These are phyloP conservation scores for Sphaerulina vaccinii DNA, from an alignment of 2,329 filamentous ascomycete genomes.

Conservation along the genomic window DNA sequence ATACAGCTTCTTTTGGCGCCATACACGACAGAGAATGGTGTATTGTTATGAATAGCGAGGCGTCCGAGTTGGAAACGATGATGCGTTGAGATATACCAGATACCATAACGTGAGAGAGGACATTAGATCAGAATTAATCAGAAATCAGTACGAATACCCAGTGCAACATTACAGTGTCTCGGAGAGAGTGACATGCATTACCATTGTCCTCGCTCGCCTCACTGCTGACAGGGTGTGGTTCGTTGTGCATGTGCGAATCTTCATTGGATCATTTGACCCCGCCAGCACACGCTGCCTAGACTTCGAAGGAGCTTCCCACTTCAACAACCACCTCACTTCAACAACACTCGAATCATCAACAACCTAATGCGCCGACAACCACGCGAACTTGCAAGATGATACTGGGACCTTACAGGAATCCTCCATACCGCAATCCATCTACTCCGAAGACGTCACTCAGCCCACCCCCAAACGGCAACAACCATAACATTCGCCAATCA, in stretches of 20 bases:
- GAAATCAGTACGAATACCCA: not conserved
- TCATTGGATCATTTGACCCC: too few relatives aligned
- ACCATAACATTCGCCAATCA: constrained; percentile 2
- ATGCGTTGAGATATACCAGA: not conserved
- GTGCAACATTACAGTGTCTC: not conserved
- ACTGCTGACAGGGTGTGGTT: not conserved
- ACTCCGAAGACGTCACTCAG: constrained; percentile 13
- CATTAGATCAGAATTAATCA: constrained; percentile 1
- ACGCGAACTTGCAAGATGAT: constrained; percentile 14
- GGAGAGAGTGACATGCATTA: not conserved
- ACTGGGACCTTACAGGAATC: constrained; percentile 24
- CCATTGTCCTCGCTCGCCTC: not conserved
- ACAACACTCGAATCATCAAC: not conserved
- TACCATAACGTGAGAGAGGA: constrained; percentile 1
- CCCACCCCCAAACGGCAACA: constrained; percentile 19
- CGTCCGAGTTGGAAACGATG: constrained; percentile 2
- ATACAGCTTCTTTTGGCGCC: not conserved
- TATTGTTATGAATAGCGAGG: constrained; percentile 3
- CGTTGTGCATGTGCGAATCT: not conserved
- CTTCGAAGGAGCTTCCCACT: not conserved
- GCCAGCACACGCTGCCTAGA: too few relatives aligned
- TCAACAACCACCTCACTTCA: constrained; percentile 14
- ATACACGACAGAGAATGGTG: constrained; percentile 1
- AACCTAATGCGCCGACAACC: not conserved
- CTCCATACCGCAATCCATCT: constrained; percentile 22